phyloP scores from a whole-genome alignment of 495 filamentous ascomycete genomes.

The Astrothelium subdiscretum region DNA sequence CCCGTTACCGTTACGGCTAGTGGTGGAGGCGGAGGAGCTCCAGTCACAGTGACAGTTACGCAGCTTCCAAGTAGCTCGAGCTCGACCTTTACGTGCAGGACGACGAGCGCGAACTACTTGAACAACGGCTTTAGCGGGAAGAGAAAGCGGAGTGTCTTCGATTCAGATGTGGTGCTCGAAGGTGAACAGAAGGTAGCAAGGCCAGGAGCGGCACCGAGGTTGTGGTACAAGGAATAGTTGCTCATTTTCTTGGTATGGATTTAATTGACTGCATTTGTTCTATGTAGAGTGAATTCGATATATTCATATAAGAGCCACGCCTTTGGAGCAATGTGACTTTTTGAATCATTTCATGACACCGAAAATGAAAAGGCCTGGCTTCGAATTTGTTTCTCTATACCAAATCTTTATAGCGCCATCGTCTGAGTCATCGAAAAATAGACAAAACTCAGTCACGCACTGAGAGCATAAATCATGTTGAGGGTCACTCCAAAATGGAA shows the following conservation, averaged over 20 bases:
- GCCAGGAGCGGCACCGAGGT: conserved; percentile 6
- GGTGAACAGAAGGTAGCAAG: conserved; percentile 1
- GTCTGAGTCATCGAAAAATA: background rate
- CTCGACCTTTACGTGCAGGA: conserved; percentile 13
- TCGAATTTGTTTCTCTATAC: background rate
- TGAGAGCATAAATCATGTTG: background rate
- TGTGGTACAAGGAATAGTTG: background rate
- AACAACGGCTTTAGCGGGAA: conserved; percentile 6
- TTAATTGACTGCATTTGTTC: background rate
- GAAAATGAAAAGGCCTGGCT: background rate
- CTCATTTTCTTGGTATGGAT: background rate
- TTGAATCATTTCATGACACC: background rate
- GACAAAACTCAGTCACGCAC: background rate
- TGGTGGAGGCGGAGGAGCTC: conserved; percentile 1
- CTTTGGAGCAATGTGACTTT: background rate
- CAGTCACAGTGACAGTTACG: conserved; percentile 9
- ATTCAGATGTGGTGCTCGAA: conserved; percentile 1
- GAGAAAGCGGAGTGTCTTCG: conserved; percentile 12
- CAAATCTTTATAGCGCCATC: background rate
- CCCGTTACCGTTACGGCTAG: conserved; percentile 7
- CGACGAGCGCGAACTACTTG: conserved; percentile 14
- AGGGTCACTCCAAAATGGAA: background rate
- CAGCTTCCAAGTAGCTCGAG: background rate
- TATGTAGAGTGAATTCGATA: background rate
- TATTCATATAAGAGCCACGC: background rate